phyloP scores from a whole-genome alignment of 1,284 basidiomycete species.

The Cutaneotrichosporon cavernicola region DNA sequence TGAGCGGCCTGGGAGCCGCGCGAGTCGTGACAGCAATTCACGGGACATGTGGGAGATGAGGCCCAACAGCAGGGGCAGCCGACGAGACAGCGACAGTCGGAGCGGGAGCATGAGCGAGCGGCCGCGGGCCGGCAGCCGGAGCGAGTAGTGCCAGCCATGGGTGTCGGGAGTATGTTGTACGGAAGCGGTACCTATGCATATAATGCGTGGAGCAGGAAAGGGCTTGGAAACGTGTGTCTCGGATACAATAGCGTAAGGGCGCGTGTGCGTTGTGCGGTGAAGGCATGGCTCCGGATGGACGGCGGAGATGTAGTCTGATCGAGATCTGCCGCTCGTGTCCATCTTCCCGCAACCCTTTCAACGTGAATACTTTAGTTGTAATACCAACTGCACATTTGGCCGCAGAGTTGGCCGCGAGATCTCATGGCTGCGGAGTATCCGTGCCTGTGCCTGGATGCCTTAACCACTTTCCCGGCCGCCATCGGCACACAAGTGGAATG shows the following conservation, averaged over 20 bases:
- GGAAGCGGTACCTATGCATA: neutral
- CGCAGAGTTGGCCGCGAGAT: too few relatives aligned
- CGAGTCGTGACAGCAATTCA: neutral
- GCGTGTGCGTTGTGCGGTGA: neutral
- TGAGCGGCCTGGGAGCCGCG: neutral
- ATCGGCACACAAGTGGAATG: too few relatives aligned
- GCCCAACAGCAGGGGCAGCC: neutral
- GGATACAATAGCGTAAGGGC: neutral
- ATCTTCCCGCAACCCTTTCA: too few relatives aligned
- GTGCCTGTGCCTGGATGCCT: too few relatives aligned
- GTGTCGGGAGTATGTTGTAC: neutral
- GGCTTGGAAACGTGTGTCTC: neutral
- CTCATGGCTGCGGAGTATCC: too few relatives aligned
- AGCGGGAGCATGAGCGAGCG: neutral
- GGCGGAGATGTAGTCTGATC: too few relatives aligned
- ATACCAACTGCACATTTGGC: too few relatives aligned
- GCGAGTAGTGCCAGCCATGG: neutral
- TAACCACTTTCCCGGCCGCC: too few relatives aligned
- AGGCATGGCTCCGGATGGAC: too few relatives aligned
- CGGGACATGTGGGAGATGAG: neutral
- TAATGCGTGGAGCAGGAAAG: neutral
- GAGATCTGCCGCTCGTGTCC: too few relatives aligned
- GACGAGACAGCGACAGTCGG: neutral
- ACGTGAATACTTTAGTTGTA: too few relatives aligned
- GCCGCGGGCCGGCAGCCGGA: neutral